Base-by-base conservation (phyloP, 2,329 filamentous ascomycete species). In the Cladobotryum protrusum region DNA sequence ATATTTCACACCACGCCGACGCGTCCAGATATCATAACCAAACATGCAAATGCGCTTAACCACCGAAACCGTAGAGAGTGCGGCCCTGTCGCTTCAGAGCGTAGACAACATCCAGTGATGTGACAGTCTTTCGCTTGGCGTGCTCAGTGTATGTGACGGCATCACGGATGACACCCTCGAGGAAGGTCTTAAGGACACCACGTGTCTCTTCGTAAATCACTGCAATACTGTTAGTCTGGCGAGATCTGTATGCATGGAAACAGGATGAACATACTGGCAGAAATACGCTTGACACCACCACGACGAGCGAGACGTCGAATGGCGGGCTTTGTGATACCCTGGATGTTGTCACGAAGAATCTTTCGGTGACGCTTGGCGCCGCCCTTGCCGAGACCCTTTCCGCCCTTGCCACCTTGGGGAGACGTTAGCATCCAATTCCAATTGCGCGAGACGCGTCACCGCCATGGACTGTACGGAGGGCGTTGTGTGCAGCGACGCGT, bases 271-370 rank as follows among this genome's bases (percentile, higher is more conserved):
- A 72, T 82, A 88, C 85, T 95, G 72, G 91, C 91, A 67, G 90
- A 96, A 68, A 96, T 96, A 95, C 91, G 91, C 89, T 96, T 96
- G 82, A 96, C 91, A 91, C 91, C 91, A 75, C 91, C 91, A 93
- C 91, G 90, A 78, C 91, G 91, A 60, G 91, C 91, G 72, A 96
- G 90, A 95, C 91, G 91, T 68, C 91, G 87, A 76, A 96, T 96
- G 67, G 91, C 91, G 66, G 91, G 91, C 87, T 96, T 96, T 69
- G 91, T 96, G 71, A 96, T 96, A 77, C 91, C 91, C 80, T 96
- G 91, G 71, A 96, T 96, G 87, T 96, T 96, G 87, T 96, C 91
- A 77, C 91, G 89, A 74, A 96, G 83, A 81, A 96, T 96, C 88
- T 96, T 96, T 69, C 92, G 86, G 79, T 96, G 91, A 77, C 91